Percentiles rank a stretch among this genome's conserved stretches.
Evolutionary conservation across 257 asterid genomes (phyloP).

Genomic region (Cruciata laevipes): DNA sequence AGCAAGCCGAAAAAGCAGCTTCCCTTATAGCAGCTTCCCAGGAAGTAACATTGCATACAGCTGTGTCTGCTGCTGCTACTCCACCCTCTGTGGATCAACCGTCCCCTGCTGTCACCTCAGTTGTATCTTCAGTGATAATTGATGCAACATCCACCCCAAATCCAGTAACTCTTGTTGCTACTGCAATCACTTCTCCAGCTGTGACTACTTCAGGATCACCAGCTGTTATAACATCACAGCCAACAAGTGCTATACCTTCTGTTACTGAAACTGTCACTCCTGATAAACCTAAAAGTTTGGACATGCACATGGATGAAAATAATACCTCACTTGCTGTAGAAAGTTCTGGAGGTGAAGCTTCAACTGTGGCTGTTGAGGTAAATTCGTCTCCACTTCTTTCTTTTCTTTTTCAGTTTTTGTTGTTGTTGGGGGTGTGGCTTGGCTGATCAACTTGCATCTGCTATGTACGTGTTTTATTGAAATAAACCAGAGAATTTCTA

Average conservation of each 20-base stretch:
- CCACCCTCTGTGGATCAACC: conserved; percentile 43
- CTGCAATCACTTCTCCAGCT: conserved; percentile 44
- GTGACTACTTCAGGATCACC: conserved; percentile 45
- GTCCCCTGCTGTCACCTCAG: conserved; percentile 31
- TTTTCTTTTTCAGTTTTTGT: background rate
- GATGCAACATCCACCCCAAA: conserved; percentile 43
- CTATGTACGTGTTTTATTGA: background rate
- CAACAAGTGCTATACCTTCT: conserved; percentile 33
- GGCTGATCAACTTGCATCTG: background rate
- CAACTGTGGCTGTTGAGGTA: conserved; percentile 67
- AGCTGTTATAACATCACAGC: conserved; percentile 36
- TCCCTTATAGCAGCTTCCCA: conserved; percentile 32
- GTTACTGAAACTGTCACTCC: conserved; percentile 37
- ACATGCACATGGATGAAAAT: no score
- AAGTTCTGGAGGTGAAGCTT: conserved; percentile 51
- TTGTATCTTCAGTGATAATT: background rate
- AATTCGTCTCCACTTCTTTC: background rate
- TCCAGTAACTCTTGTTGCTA: conserved; percentile 42
- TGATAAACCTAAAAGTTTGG: conserved; percentile 39
- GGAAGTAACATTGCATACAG: conserved; percentile 40
- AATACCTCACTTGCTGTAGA: conserved; percentile 30
- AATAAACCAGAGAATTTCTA: background rate
- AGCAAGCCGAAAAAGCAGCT: conserved; percentile 65
- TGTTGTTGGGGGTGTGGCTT: background rate
- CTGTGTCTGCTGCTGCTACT: conserved; percentile 32